Base-by-base conservation (phyloP, 2,329 filamentous ascomycete genomes). In the Apiospora pterosperma region DNA sequence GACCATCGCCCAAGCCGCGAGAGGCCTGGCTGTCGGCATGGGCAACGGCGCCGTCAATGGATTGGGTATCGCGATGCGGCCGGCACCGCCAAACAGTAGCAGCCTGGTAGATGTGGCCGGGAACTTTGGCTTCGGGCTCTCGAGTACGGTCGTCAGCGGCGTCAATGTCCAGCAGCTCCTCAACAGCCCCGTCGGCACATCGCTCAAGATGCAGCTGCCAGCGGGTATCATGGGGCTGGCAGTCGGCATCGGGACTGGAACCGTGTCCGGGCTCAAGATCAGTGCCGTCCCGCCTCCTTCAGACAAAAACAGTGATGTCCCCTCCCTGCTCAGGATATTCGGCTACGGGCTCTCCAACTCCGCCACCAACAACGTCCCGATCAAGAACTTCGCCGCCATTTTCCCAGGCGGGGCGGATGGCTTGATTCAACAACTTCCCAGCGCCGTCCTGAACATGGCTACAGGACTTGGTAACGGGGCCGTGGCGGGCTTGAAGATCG, bases 51-150 rank as follows among this genome's bases (percentile, higher is more conserved):
- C 65, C 6, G 59, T 67, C 2, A 61, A 65, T 8, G 68, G 67
- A 2, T 61, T 70, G 1, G 58, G 64, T 5, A 5, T 60, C 5
- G 58, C 58, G 36, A 7, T 11, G 8, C 28, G 48, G 16, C 23
- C 48, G 2, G 4, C 48, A 7, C 44, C 48, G 16, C 48, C 48
- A 0, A 55, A 55, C 6, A n/a, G 16, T 7, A 55, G 16, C 16
- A 55, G 25, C 4, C 4, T 55, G 19, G 48, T n/a, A 16, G 48
- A 55, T 11, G 28, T 70, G n/a, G 70, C 69, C 7, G 68, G 67
- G 10, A 65, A 21, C 21, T 69, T 72, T 48, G 67, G 66, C 12
- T 72, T 68, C 48, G 71, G 72, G 0, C 59, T 73, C 5, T 68
- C 65, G 3, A 64, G 70, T 8, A 65, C 71, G 3, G 42, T 73